These are phyloP conservation scores for Artemisia annua DNA, from an alignment of 129 eudicot genomes.

Conservation along the genomic window DNA sequence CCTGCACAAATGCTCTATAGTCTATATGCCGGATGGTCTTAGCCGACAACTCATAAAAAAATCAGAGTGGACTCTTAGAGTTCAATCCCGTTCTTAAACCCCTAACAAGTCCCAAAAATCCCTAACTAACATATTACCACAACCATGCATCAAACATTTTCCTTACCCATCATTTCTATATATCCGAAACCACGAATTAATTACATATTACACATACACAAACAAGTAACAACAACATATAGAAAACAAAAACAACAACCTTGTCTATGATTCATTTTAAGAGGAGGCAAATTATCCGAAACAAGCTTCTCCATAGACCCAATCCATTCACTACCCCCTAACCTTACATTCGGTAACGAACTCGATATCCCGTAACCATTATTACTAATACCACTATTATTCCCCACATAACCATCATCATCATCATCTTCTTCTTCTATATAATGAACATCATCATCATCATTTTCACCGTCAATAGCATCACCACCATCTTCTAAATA, in stretches of 20 bases:
- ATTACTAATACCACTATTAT: constrained; percentile 7
- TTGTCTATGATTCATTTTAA: constrained; percentile 51
- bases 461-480: constrained; percentile 22
- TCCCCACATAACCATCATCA: constrained; percentile 18
- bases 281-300: constrained; percentile 55
- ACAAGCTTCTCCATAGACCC: constrained; percentile 49
- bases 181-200: too few species aligned
- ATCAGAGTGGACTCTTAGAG: too few species aligned
- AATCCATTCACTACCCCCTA: constrained; percentile 40
- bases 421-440: constrained; percentile 33
- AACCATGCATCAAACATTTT: too few species aligned
- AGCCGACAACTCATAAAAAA: too few species aligned
- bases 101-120: neutral
- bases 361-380: constrained; percentile 47
- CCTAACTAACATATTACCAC: neutral
- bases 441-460: constrained; percentile 15
- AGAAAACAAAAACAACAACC: constrained; percentile 35
- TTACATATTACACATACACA: neutral
- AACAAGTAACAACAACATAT: neutral
- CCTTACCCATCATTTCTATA: too few species aligned
- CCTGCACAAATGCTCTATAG: too few species aligned
- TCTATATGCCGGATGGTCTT: too few species aligned
- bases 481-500: constrained; percentile 13
- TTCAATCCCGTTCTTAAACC: too few species aligned
- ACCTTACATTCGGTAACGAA: constrained; percentile 58